phyloP scores from a whole-genome alignment of 2,329 filamentous ascomycete species.

The Xylaria sp. region DNA sequence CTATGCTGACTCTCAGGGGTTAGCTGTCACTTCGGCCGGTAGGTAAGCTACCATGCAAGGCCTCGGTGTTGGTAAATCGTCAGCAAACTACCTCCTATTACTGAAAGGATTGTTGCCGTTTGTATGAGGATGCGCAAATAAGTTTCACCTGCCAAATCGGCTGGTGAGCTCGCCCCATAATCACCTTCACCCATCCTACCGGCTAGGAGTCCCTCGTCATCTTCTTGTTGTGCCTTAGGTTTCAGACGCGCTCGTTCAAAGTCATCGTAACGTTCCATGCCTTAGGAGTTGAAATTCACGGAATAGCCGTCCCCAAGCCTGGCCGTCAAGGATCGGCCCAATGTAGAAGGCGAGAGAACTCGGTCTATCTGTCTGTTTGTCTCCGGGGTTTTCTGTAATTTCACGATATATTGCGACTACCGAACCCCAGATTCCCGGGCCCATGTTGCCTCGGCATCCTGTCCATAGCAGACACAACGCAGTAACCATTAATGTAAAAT shows the following conservation, averaged over 20 bases:
- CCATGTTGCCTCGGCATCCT: neutral
- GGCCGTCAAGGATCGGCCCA: neutral
- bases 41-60: neutral
- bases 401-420: neutral
- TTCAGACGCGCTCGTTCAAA: constrained; percentile 13
- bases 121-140: neutral
- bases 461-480: neutral
- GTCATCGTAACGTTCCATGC: constrained; percentile 26
- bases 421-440: neutral
- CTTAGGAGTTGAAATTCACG: neutral
- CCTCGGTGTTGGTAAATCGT: neutral
- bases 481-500: neutral
- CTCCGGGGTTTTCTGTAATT: neutral
- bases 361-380: neutral
- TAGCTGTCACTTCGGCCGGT: neutral
- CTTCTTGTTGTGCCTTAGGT: neutral
- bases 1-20: neutral
- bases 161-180: constrained; percentile 5
- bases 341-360: neutral
- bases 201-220: neutral
- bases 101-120: constrained; percentile 21
- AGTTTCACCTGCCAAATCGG: constrained; percentile 29
- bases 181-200: constrained; percentile 10
- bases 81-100: constrained; percentile 5
- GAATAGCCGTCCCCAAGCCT: neutral